These are phyloP conservation scores for Cordyceps cateniannulata DNA, from an alignment of 2,329 filamentous ascomycete genomes.

Conservation along the genomic window DNA sequence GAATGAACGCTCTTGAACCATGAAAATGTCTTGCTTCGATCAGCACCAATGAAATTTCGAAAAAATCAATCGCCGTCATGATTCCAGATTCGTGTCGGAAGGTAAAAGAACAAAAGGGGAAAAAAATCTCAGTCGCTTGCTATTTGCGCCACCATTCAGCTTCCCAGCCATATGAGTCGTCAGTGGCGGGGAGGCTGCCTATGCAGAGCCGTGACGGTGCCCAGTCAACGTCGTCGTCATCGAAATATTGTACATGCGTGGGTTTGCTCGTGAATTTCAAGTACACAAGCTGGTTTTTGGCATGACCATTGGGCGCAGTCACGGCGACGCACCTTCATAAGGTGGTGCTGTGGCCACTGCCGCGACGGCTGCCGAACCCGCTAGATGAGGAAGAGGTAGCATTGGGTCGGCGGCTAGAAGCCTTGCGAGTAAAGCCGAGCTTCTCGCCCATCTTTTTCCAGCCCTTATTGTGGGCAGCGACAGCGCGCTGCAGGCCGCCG, in stretches of 20 bases:
- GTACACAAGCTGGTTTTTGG: constrained; percentile 16
- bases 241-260: constrained; percentile 2
- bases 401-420: constrained; percentile 35
- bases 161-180: constrained; percentile 49
- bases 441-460: constrained; percentile 62
- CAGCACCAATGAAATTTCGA: background rate
- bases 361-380: constrained; percentile 26
- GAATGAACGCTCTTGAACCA: background rate
- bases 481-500: constrained; percentile 46
- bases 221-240: constrained; percentile 1
- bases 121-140: constrained; percentile 24
- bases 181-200: constrained; percentile 25
- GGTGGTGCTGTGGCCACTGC: constrained; percentile 29
- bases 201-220: constrained; percentile 16
- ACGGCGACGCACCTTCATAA: constrained; percentile 56
- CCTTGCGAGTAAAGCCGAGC: constrained; percentile 51
- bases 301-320: constrained; percentile 37
- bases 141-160: constrained; percentile 30
- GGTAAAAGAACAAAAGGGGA: background rate
- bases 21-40: background rate
- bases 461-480: constrained; percentile 48
- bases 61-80: constrained; percentile 6
- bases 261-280: background rate
- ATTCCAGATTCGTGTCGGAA: constrained; percentile 13
- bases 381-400: constrained; percentile 33